Base-by-base conservation (phyloP, 805 yeast genomes). In the Metschnikowia picachoensis region DNA sequence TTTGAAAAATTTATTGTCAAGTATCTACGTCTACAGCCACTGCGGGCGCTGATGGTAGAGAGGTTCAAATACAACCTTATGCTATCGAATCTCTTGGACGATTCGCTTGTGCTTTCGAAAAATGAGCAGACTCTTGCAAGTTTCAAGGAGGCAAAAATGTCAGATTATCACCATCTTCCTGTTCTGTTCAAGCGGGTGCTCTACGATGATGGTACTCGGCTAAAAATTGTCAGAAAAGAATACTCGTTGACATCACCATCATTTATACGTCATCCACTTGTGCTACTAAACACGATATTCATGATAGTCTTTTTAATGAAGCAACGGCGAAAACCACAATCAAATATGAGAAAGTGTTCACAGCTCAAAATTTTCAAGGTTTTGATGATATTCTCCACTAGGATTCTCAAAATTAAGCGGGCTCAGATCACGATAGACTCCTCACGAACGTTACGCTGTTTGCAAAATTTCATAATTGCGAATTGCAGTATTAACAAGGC, bases 51-150 rank as follows among this genome's bases (percentile, higher is more conserved):
- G 29, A 65, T 70, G 39, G 63, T 69, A 67, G 77, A 72, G 45
- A 62, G 62, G 47, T 70, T 72, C 62, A 72, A 70, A 55, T 72
- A 72, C 52, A 64, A 59, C 49, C 50, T 72, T 29, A 58, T 72
- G 3, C 56, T 68, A 4, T 68, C 74, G 5, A 66, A 67, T 44
- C 55, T 72, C 12, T 50, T 72, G 35, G 75, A 72, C 46, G 72
- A 69, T 44, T 53, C 73, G 3, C 64, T 72, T 65, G 64, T 68
- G 20, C 54, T 71, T n/a, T 70, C 75, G 15, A 72, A 72, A 3
- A 43, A 68, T 42, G 74, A 72, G 32, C 72, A 66, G 50, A 57
- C 65, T 8, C 54, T 67, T 33, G 47, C 46, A 29, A 58, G 54
- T 35, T 43, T 62, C 20, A 35, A 49, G 3, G 43, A 39, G 30